phyloP scores from a whole-genome alignment of 2,329 filamentous ascomycete genomes.

The Byssoonygena ceratinophila region DNA sequence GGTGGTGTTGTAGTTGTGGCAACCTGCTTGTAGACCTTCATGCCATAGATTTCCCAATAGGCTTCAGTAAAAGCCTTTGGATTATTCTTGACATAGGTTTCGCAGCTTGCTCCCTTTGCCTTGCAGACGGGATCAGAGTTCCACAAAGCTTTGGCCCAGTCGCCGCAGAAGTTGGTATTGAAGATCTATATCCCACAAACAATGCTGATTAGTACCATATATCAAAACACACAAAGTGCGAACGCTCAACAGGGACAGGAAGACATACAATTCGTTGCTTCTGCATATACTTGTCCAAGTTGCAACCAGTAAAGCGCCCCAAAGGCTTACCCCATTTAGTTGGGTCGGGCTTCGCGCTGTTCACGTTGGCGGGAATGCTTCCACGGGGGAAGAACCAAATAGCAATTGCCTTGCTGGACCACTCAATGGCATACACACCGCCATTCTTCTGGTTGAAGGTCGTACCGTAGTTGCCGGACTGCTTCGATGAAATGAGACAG shows the following conservation, averaged over 20 bases:
- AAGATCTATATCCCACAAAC: conserved; percentile 30
- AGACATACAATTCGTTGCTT: conserved; percentile 55
- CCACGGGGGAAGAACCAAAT: conserved; percentile 75
- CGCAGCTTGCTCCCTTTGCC: conserved; percentile 51
- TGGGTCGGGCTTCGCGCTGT: conserved; percentile 51
- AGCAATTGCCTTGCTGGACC: conserved; percentile 60
- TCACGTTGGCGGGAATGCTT: conserved; percentile 54
- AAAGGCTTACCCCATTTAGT: conserved; percentile 56
- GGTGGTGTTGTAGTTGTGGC: not conserved
- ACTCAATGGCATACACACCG: conserved; percentile 65
- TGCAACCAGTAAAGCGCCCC: conserved; percentile 61
- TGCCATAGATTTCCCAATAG: conserved; percentile 63
- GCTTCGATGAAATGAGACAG: conserved; percentile 46
- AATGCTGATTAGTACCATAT: not conserved
- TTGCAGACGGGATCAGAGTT: conserved; percentile 45
- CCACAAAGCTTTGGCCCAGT: conserved; percentile 68
- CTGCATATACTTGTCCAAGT: conserved; percentile 60
- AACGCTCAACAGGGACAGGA: not conserved
- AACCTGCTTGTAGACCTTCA: conserved; percentile 49
- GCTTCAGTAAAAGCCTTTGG: conserved; percentile 57
- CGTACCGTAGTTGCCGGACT: conserved; percentile 48
- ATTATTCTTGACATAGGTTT: conserved; percentile 58
- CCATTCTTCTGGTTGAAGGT: conserved; percentile 61
- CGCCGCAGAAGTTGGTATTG: conserved; percentile 73
- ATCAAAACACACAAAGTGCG: not conserved